Base-by-base conservation (phyloP, 2,329 filamentous ascomycete species). In the Trichoderma pleuroti region DNA sequence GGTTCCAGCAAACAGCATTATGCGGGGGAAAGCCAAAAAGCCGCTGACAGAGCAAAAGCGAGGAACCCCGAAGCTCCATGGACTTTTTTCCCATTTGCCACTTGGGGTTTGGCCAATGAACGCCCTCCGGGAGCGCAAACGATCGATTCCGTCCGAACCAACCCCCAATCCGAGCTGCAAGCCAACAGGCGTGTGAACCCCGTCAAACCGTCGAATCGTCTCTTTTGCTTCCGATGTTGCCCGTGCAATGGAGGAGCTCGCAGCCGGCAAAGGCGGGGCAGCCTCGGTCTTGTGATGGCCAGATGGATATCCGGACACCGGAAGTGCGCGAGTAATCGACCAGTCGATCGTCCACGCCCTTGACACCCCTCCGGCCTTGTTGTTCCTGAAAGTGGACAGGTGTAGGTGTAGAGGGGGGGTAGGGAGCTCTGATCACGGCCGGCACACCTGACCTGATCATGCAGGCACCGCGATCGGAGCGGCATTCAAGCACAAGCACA, bases 391-490 rank as follows among this genome's bases (percentile, higher is more conserved):
- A 57, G 59, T 26, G 59, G 32, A n/a, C 28, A 57, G 32, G n/a
- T 21, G 57, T 56, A 30, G 16, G 5, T 9, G 28, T 18, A 28
- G 42, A 32, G 64, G 16, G 64, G 16, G 65, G 28, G 24, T 18
- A 18, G 18, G 39, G 12, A 36, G 28, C 39, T 61, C 54, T 68
- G 39, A n/a, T 49, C 4, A 36, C 26, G 24, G 39, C 39, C 65
- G 59, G 52, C 49, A 61, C 66, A 61, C 39, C 39, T 70, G 68
- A 70, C 68, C 16, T 49, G 61, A 59, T 70, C 68, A 70, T 65
- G 60, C 68, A 70, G 60, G 68, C 68, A 70, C 68, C 68, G 49
- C 60, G 52, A 70, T 65, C 60, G 60, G 68, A 70, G 68, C 46
- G 54, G 54, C 21, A 24, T 49, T 36, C 39, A 32, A 7, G 56